Conservation (phyloP, 2,329 filamentous ascomycete genomes). For the Calonectria pseudoturangicola region DNA sequence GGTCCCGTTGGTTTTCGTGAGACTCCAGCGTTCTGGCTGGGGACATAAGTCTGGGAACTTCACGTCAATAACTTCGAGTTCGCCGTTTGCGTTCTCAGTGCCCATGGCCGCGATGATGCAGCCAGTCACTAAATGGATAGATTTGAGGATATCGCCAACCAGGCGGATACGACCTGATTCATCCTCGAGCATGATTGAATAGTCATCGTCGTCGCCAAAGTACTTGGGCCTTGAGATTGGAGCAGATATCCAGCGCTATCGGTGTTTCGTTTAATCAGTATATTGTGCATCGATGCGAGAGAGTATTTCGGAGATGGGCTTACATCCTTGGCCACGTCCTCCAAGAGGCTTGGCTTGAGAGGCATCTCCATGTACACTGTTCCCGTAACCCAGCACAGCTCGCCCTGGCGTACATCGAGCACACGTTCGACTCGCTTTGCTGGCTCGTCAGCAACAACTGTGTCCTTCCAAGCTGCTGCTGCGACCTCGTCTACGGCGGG, state of each 20-base stretch:
- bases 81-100: conserved; percentile 92
- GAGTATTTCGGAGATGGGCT: conserved; percentile 47
- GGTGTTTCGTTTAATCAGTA: conserved; percentile 24
- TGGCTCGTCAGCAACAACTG: conserved; percentile 84
- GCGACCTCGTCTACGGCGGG: conserved; percentile 86
- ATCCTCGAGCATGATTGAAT: conserved; percentile 93
- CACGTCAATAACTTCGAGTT: conserved; percentile 93
- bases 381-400: conserved; percentile 95
- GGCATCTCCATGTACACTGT: conserved; percentile 99
- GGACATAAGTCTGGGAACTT: conserved; percentile 90
- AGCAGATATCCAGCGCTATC: conserved; percentile 89
- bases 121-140: conserved; percentile 88
- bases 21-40: conserved; percentile 87
- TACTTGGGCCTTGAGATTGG: conserved; percentile 87
- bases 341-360: conserved; percentile 95
- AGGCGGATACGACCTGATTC: conserved; percentile 92
- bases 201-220: conserved; percentile 74
- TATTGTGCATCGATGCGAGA: no score
- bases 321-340: conserved; percentile 95
- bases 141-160: conserved; percentile 80
- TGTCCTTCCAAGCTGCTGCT: conserved; percentile 83
- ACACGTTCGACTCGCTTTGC: conserved; percentile 89
- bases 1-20: conserved; percentile 70
- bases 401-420: conserved; percentile 94
- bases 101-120: conserved; percentile 96